A percentile compares a stretch with the other conserved stretches of the same genome.
Conservation (phyloP, 176 grass and related monocot species). For the Phyllostachys edulis region DNA sequence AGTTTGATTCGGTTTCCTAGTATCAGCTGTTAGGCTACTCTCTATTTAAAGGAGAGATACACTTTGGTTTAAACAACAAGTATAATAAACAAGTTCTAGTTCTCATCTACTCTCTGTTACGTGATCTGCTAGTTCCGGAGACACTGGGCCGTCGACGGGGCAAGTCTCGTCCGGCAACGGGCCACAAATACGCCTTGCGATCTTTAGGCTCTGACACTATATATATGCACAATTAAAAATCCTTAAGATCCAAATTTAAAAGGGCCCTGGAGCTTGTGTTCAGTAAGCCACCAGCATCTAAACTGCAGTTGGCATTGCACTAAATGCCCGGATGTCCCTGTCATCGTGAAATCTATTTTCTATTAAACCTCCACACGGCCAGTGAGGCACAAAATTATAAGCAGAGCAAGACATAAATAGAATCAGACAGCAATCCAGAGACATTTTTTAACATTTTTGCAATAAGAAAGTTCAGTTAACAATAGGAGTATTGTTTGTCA, state of each 20-base stretch:
- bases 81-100: too few relatives aligned
- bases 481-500: neutral
- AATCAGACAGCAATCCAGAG: neutral
- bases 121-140: too few relatives aligned
- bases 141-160: too few relatives aligned
- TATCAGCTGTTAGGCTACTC: too few relatives aligned
- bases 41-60: too few relatives aligned
- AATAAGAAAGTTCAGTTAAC: conserved; percentile 9
- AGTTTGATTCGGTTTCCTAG: too few relatives aligned
- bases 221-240: neutral
- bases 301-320: neutral
- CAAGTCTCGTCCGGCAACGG: too few relatives aligned
- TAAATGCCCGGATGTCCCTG: neutral
- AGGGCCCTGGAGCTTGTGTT: neutral
- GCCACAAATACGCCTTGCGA: too few relatives aligned
- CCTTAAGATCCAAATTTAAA: conserved; percentile 4
- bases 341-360: conserved; percentile 27
- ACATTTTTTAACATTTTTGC: neutral
- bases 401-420: conserved; percentile 20
- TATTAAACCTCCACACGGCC: conserved; percentile 6
- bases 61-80: too few relatives aligned
- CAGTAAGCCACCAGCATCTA: neutral
- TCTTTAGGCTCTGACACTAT: too few relatives aligned
- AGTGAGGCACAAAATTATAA: neutral
- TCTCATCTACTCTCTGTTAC: too few relatives aligned